Base-by-base conservation (phyloP, 805 yeast species). In the Candida sithepensis region DNA sequence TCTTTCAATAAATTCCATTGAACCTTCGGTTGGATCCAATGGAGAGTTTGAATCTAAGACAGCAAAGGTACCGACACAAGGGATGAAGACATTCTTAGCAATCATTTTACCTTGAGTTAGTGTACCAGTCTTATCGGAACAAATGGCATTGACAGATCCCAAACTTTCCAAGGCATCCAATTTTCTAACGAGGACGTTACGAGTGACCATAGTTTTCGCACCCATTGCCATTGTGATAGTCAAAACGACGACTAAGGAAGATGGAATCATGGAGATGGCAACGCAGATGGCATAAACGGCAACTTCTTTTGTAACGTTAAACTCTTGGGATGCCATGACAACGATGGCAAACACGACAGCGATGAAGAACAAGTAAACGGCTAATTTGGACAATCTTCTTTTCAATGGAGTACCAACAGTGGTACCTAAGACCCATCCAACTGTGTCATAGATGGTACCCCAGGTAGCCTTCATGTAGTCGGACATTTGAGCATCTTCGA, bases 251-350 rank as follows among this genome's bases (percentile, higher is more conserved):
- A 85, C 84, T 57, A 85, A 72, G 0, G 91, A 82, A 2, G 90
- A 85, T 2, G 94, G 94, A 54, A 85, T 85, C 89, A 86, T 86
- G 4, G 91, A 81, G 42, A 85, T 69, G 0, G 86, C 87, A 42
- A 86, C 91, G 69, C 95, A 88, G 59, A 89, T 84, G 22, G 96
- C 96, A 61, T 88, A 88, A 42, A 88, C 82, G 13, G 95, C 96
- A 33, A 88, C 94, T 56, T 88, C 89, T 47, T 74, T 78, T 54
- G 79, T 82, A n/a, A 88, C 96, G 12, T 70, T 59, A 65, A 88
- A 82, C 50, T 77, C 77, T 66, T 88, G 95, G 9, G 94, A 80
- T 2, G 83, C 95, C 95, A 88, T 85, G 3, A 87, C 95, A 18
- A 89, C 80, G 48, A 89, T 82, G 1, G 96, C 96, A 60, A 88